Conservation (phyloP, 192 early-diverging fungal genomes). For the Podochytrium sp. region DNA sequence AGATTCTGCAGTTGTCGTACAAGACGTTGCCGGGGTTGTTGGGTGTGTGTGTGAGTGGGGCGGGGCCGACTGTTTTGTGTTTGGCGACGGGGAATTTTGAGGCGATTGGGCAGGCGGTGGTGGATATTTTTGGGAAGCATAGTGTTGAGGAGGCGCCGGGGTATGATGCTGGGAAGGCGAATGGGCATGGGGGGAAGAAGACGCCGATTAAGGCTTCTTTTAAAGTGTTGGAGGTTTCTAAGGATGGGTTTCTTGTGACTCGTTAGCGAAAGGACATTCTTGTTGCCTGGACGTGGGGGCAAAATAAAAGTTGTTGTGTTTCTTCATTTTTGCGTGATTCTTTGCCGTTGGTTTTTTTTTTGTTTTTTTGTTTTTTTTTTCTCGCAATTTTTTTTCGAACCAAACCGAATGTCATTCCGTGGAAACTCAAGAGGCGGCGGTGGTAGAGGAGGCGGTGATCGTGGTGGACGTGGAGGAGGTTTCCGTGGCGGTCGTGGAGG, state of each 20-base stretch:
- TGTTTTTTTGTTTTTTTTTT: conserved; percentile 1
- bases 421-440: conserved; percentile 40
- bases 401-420: conserved; percentile 26
- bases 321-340: neutral
- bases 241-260: conserved; percentile 11
- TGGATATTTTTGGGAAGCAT: conserved; percentile 61
- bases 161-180: neutral
- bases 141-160: conserved; percentile 53
- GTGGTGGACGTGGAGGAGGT: conserved; percentile 46
- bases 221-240: conserved; percentile 22
- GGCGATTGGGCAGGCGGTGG: conserved; percentile 70
- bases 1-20: conserved; percentile 79
- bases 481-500: conserved; percentile 50
- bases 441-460: conserved; percentile 55
- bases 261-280: neutral
- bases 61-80: conserved; percentile 94
- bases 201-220: conserved; percentile 20
- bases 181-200: conserved; percentile 37
- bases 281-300: neutral
- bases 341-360: conserved; percentile 21
- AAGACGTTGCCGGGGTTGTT: conserved; percentile 80
- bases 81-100: conserved; percentile 87
- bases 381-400: neutral
- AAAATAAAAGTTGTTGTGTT: neutral
- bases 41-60: conserved; percentile 93